Percentiles rank a stretch among this genome's conserved stretches.
phyloP scores from a whole-genome alignment of 441 rosid genomes.

The Eutrema salsugineum region DNA sequence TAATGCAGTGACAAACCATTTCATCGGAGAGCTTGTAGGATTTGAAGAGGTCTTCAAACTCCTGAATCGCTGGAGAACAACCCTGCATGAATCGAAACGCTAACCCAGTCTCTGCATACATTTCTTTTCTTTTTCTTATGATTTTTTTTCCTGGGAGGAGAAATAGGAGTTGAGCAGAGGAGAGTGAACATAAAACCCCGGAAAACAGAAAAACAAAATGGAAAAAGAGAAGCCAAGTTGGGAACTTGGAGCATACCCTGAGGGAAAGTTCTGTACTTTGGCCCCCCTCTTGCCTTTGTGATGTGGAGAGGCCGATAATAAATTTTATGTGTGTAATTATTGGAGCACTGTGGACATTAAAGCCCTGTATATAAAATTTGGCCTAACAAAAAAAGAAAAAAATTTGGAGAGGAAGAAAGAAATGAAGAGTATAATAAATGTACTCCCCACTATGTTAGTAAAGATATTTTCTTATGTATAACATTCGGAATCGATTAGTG shows the following conservation, averaged over 20 bases:
- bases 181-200: background rate
- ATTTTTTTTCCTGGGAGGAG: background rate
- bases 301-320: constrained; percentile 14
- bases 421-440: no score
- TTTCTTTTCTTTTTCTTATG: constrained; percentile 24
- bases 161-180: constrained; percentile 3
- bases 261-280: constrained; percentile 14
- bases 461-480: no score
- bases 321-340: background rate
- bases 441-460: no score
- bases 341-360: background rate
- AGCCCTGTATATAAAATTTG: no score
- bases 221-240: constrained; percentile 18
- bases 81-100: constrained; percentile 66
- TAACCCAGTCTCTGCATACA: constrained; percentile 77
- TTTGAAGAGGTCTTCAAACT: constrained; percentile 64
- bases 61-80: constrained; percentile 62
- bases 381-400: no score
- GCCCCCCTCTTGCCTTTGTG: constrained; percentile 14
- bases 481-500: no score
- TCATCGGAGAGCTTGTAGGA: constrained; percentile 58
- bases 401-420: no score
- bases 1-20: constrained; percentile 42
- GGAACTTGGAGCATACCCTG: constrained; percentile 18
- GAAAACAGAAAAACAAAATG: background rate